Percentiles rank a stretch among this genome's conserved stretches.
These are phyloP conservation scores for Saccharomyces kudriavzevii DNA, from an alignment of 805 yeast species.

Conservation along the genomic window DNA sequence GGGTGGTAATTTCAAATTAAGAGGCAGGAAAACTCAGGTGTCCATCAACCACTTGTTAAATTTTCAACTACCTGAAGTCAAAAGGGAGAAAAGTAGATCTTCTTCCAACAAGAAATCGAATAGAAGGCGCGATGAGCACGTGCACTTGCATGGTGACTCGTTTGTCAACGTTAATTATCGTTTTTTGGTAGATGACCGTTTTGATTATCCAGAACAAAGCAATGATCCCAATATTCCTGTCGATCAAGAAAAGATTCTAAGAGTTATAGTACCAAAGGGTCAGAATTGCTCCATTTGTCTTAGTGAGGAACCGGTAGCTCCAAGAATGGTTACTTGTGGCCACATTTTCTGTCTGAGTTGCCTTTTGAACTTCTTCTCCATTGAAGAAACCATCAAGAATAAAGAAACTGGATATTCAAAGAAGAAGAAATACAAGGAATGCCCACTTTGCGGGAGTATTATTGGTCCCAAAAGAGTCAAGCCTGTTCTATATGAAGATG, in stretches of 20 bases:
- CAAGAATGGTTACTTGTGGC: constrained; percentile 93
- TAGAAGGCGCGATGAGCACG: constrained; percentile 25
- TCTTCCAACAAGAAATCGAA: constrained; percentile 10
- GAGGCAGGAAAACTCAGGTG: constrained; percentile 37
- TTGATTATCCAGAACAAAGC: constrained; percentile 48
- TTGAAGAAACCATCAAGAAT: constrained; percentile 38
- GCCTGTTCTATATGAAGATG: constrained; percentile 52
- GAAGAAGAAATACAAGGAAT: constrained; percentile 50
- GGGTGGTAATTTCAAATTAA: constrained; percentile 27
- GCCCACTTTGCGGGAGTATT: constrained; percentile 70
- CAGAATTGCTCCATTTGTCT: constrained; percentile 90
- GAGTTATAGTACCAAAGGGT: constrained; percentile 69
- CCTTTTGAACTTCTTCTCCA: constrained; percentile 51
- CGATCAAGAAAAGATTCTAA: constrained; percentile 48
- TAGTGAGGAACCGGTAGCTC: constrained; percentile 76
- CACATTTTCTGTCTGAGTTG: constrained; percentile 86
- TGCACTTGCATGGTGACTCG: constrained; percentile 53
- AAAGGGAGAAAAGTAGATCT: constrained; percentile 11
- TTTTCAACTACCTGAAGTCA: constrained; percentile 41
- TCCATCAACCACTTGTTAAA: constrained; percentile 61
- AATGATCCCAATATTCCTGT: constrained; percentile 72
- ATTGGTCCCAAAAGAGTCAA: constrained; percentile 49
- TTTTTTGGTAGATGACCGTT: constrained; percentile 64
- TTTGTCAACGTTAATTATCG: constrained; percentile 79
- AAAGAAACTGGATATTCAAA: constrained; percentile 26